phyloP scores from a whole-genome alignment of 441 rosid genomes.

The Breynia disticha region DNA sequence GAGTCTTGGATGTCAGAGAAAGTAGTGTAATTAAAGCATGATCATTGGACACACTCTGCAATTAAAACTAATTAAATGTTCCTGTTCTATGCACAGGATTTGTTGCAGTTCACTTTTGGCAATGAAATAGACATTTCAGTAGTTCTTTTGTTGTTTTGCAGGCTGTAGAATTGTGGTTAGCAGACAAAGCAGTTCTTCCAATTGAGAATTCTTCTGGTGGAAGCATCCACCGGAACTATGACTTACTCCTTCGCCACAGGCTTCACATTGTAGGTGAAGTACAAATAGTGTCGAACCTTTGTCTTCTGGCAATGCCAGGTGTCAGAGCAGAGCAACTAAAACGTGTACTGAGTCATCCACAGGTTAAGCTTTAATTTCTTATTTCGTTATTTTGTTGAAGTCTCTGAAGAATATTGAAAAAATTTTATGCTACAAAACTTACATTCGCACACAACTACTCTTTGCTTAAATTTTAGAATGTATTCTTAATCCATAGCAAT shows the following conservation, averaged over 20 bases:
- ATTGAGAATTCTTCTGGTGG: constrained; percentile 43
- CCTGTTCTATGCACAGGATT: no score
- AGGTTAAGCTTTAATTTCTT: constrained; percentile 25
- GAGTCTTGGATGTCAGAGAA: constrained; percentile 1
- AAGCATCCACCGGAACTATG: constrained; percentile 53
- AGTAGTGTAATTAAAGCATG: not conserved
- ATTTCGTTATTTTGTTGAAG: not conserved
- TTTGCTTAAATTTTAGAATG: not conserved
- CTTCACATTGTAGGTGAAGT: constrained; percentile 60
- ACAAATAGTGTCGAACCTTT: constrained; percentile 31
- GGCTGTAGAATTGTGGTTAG: constrained; percentile 52
- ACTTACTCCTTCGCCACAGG: constrained; percentile 51
- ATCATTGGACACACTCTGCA: no score
- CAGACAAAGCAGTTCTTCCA: constrained; percentile 48
- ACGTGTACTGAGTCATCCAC: constrained; percentile 49
- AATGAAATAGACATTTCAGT: not conserved
- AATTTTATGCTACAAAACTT: no score
- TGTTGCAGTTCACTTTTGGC: no score
- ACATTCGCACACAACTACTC: no score
- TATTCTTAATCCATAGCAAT: not conserved
- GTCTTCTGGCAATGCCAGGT: constrained; percentile 51
- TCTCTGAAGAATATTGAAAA: no score
- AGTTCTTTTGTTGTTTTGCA: constrained; percentile 12
- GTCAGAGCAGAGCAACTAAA: constrained; percentile 34
- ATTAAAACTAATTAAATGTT: no score